Evolutionary conservation across 257 asterid genomes (phyloP), one percentile per base, ranked within the genome.

Genomic region (Verbascum thapsus): DNA sequence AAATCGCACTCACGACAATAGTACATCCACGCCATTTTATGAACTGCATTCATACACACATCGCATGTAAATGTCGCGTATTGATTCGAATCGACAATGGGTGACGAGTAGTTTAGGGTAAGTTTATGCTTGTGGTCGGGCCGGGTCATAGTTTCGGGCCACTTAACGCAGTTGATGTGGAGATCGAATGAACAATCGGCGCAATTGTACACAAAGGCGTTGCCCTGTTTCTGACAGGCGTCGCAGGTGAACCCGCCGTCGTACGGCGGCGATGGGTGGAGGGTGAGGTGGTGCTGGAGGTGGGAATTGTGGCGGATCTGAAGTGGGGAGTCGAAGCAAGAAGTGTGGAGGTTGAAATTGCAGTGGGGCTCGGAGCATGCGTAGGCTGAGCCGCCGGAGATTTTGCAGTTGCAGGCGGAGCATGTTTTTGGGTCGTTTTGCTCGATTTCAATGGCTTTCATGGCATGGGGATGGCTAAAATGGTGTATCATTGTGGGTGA

Each of bases 1-100:
- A 83, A 86, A 49, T 86, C 88, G 47, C 95, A 83, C 52, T 80
- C 87, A 0, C 81, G 83, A 16, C 95, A 86, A 13, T 59, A 75
- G 67, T 86, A 86, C 30, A 75, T 32, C 95, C 95, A 86, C 10
- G 91, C 88, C 73, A 72, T 53, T 18, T 86, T 82, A 8, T 86
- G 82, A 0, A 77, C 85, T 3, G 83, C 79, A 3, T 76, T 78
- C 56, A 34, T 63, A 47, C 95, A 86, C 23, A 76, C 88, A 30
- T 83, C 85, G 53, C 95, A 86, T 63, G 59, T 13, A 75, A 78
- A 74, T 5, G 63, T 68, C 70, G 34, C 78, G 3, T 78, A 83
- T 45, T 71, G 61, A 7, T 51, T 34, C 5, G 69, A 63, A 53
- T 61, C 82, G 1, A 71, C 74, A 11, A 58, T 70, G 18, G 80